A percentile compares a stretch with the other conserved stretches of the same genome.
Evolutionary conservation across 495 filamentous ascomycete genomes (phyloP).

Genomic region (Hypoxylon lienhwacheense): DNA sequence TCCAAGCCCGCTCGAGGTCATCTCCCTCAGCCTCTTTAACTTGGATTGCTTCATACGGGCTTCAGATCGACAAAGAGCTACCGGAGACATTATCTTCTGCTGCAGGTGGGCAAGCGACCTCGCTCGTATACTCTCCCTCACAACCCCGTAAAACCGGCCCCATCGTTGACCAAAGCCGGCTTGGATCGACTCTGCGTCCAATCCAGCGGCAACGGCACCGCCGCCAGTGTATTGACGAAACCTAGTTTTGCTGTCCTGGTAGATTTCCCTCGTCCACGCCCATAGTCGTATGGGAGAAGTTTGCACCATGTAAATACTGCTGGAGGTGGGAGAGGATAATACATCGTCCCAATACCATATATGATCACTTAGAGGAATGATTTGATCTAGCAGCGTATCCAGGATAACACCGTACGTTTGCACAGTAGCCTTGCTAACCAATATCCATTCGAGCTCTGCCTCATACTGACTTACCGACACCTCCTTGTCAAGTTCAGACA

Average conservation of each 20-base stretch:
- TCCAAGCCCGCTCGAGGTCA: conserved; percentile 84
- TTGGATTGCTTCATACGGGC: conserved; percentile 67
- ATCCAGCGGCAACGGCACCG: background rate
- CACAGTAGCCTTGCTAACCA: conserved; percentile 81
- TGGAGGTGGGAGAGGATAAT: conserved; percentile 68
- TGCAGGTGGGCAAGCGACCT: conserved; percentile 62
- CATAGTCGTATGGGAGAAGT: conserved; percentile 74
- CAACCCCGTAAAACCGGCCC: conserved; percentile 78
- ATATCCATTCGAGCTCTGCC: conserved; percentile 80
- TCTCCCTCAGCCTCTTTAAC: conserved; percentile 67
- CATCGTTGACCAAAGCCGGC: conserved; percentile 57
- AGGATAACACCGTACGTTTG: conserved; percentile 81
- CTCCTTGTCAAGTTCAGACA: conserved; percentile 35
- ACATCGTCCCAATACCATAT: conserved; percentile 93
- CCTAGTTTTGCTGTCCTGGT: conserved; percentile 55
- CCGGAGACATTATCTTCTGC: conserved; percentile 64
- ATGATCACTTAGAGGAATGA: conserved; percentile 77
- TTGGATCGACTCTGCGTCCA: conserved; percentile 14
- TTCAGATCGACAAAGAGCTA: conserved; percentile 69
- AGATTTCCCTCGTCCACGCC: conserved; percentile 65
- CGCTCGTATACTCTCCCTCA: conserved; percentile 67
- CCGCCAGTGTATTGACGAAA: conserved; percentile 44
- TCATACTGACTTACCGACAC: conserved; percentile 52
- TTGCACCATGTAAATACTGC: conserved; percentile 77
- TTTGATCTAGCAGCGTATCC: conserved; percentile 72